These are phyloP conservation scores for Hemisphaericaspora nanyangensis DNA, from an alignment of 805 yeast genomes.

Conservation along the genomic window DNA sequence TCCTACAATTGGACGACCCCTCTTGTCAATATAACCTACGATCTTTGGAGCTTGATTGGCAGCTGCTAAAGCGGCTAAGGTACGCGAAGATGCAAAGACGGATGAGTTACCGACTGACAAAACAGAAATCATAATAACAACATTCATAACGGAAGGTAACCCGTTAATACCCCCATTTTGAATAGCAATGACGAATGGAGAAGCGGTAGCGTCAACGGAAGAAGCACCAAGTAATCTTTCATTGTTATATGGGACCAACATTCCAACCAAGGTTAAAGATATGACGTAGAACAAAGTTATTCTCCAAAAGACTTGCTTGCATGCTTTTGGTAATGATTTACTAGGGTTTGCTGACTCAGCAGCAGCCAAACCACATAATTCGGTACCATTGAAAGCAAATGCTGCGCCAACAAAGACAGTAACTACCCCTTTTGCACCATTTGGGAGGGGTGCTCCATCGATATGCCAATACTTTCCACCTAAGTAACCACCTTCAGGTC, in stretches of 20 bases:
- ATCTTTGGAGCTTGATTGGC: constrained; percentile 59
- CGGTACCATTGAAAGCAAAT: constrained; percentile 35
- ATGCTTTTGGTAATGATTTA: constrained; percentile 30
- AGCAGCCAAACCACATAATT: constrained; percentile 34
- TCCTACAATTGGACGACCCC: constrained; percentile 65
- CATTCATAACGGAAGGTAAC: constrained; percentile 63
- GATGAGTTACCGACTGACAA: constrained; percentile 71
- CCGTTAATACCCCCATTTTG: constrained; percentile 59
- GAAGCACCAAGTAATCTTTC: constrained; percentile 33
- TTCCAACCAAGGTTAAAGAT: constrained; percentile 22
- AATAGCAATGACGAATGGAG: constrained; percentile 80
- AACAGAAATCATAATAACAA: constrained; percentile 62
- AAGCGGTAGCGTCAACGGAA: constrained; percentile 56
- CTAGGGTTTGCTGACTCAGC: constrained; percentile 34
- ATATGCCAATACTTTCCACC: constrained; percentile 47
- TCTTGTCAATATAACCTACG: constrained; percentile 58
- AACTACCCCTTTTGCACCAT: constrained; percentile 39
- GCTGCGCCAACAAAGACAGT: constrained; percentile 36
- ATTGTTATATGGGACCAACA: constrained; percentile 21
- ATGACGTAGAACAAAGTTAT: constrained; percentile 34
- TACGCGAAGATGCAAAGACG: constrained; percentile 66
- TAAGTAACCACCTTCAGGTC: constrained; percentile 43
- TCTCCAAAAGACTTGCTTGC: constrained; percentile 37
- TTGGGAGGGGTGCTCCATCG: constrained; percentile 49
- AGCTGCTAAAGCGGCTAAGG: constrained; percentile 60